Evolutionary conservation across 2,329 filamentous ascomycete genomes (phyloP), one percentile per base, ranked within the genome.

Genomic region (Pseudocercospora musae): DNA sequence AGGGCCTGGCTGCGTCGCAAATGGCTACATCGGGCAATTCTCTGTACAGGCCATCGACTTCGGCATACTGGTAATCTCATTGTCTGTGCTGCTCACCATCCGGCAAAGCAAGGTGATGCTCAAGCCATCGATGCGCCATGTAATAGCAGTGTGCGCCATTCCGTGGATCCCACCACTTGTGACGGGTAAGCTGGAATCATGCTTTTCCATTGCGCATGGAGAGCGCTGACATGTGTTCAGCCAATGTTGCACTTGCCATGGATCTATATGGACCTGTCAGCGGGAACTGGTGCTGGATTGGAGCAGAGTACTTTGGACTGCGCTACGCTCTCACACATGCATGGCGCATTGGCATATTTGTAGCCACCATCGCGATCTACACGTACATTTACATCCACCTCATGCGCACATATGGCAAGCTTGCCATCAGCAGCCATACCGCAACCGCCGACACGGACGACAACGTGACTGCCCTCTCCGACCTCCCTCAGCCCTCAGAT

Each of bases 261-360:
- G 62, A 71, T 23, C 64, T 69, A 10, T 73, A 76, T 58, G 74
- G 71, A 2, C 76, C 77, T 29, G 78, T 80, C 1, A 78, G 77
- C 3, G 79, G 79, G 0, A 81, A 81, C 61, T 82, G 80, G 79
- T 81, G 80, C 68, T 82, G 80, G 80, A 81, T 82, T 62, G 69
- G 73, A 11, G 64, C 71, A 11, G 65, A 72, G 2, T 70, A 75
- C n/a, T 66, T 72, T 25, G 75, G 75, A 11, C 71, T 80, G n/a
- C 76, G 80, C 25, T 82, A 81, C 61, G 75, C 70, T 1, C 71
- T 82, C 54, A 78, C 77, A 0, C 79, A 82, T 60, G 79, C 76
- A 44, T 81, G 79, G 79, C 76, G 80, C 5, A 75, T 81, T 55
- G 71, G 74, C 15, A 78, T 81, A 42, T 78, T 81, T 56, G 63